phyloP scores from a whole-genome alignment of 805 yeast species.

The Yamadazyma paraphyllophila region DNA sequence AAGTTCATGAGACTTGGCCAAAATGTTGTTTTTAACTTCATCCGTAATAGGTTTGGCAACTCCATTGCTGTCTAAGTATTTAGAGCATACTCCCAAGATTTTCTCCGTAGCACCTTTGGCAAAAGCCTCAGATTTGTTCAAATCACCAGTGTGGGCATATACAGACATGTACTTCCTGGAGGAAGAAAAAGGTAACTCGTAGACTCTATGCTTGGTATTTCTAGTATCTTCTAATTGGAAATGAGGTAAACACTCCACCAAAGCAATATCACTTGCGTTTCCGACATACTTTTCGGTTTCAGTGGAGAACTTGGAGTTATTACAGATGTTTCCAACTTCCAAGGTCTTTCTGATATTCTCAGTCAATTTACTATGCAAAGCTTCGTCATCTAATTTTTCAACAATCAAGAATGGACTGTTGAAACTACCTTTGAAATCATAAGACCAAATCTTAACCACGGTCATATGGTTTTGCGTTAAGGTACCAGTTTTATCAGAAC shows the following conservation, averaged over 20 bases:
- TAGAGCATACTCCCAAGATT: conserved; percentile 59
- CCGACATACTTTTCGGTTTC: conserved; percentile 77
- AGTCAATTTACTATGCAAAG: conserved; percentile 45
- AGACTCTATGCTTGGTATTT: conserved; percentile 52
- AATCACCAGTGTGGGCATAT: conserved; percentile 57
- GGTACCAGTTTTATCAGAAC: conserved; percentile 85
- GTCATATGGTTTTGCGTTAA: conserved; percentile 91
- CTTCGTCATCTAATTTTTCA: conserved; percentile 44
- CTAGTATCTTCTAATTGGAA: conserved; percentile 76
- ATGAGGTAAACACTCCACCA: conserved; percentile 67
- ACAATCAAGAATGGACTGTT: conserved; percentile 43
- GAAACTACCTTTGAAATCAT: conserved; percentile 49
- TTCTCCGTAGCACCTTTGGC: conserved; percentile 92
- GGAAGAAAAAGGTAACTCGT: conserved; percentile 85
- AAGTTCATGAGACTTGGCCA: conserved; percentile 56
- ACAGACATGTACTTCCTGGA: conserved; percentile 90
- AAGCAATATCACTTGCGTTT: conserved; percentile 93
- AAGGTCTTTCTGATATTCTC: conserved; percentile 54
- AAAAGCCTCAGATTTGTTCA: conserved; percentile 54
- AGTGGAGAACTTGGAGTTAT: conserved; percentile 65
- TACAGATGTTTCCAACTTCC: conserved; percentile 70
- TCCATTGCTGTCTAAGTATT: conserved; percentile 58
- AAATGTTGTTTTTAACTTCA: conserved; percentile 45
- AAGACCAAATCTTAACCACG: conserved; percentile 77
- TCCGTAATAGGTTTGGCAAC: conserved; percentile 57